Evolutionary conservation across 1,284 basidiomycete genomes (phyloP).

Genomic region (Moniliophthora roreri): DNA sequence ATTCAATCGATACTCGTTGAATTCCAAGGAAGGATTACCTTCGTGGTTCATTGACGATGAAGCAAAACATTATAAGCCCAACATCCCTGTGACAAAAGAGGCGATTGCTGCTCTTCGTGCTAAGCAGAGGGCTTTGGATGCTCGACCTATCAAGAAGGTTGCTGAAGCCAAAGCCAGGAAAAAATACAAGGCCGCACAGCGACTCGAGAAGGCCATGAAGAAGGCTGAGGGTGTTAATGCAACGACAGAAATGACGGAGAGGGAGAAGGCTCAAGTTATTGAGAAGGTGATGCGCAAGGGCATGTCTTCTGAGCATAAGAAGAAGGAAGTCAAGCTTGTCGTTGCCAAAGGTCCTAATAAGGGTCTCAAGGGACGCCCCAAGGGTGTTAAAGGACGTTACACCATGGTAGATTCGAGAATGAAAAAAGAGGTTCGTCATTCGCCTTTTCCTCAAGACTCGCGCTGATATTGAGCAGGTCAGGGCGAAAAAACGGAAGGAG

Average conservation of each 20-base stretch:
- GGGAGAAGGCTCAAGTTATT: slow-evolving; percentile 93
- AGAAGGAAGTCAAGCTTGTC: slow-evolving; percentile 85
- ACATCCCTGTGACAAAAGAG: slow-evolving; percentile 97
- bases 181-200: slow-evolving; percentile 86
- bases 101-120: slow-evolving; percentile 86
- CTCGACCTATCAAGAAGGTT: slow-evolving; percentile 98
- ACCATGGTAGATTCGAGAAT: slow-evolving; percentile 89
- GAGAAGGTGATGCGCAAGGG: slow-evolving; percentile 89
- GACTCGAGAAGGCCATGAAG: slow-evolving; percentile 91
- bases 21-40: slow-evolving; percentile 90
- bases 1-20: slow-evolving; percentile 92
- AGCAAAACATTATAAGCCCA: slow-evolving; percentile 88
- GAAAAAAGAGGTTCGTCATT: slow-evolving; percentile 72
- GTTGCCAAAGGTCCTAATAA: slow-evolving; percentile 92
- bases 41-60: slow-evolving; percentile 99
- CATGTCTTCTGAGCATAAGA: slow-evolving; percentile 65
- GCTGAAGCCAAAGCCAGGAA: slow-evolving; percentile 99
- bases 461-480: slow-evolving; percentile 43
- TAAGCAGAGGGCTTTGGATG: slow-evolving; percentile 92
- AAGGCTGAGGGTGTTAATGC: slow-evolving; percentile 96
- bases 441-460: slow-evolving; percentile 1
- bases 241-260: slow-evolving; percentile 88
- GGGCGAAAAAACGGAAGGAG: slow-evolving; percentile 69
- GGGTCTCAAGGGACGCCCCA: slow-evolving; percentile 91
- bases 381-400: slow-evolving; percentile 93